Evolutionary conservation across 2,329 filamentous ascomycete genomes (phyloP), one percentile per base, ranked within the genome.

Genomic region (Westerdykella ornata): DNA sequence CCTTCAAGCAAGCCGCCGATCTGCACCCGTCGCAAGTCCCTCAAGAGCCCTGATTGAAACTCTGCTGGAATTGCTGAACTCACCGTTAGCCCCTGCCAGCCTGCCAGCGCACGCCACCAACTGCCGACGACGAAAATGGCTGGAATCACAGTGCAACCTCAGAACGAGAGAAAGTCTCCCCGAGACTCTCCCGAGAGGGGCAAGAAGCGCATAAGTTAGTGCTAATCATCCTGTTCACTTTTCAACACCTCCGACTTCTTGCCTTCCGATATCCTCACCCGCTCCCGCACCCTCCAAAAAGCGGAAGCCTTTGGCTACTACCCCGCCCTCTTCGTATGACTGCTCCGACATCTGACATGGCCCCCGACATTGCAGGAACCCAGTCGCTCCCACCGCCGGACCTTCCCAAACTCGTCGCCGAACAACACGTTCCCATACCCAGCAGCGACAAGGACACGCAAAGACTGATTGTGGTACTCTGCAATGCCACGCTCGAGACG

Each of bases 401-500:
- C 49, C 80, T 98, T 15, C 92, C 92, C 6, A 85, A 90, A 63
- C 80, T 98, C 38, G 88, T 95, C 35, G 90, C 92, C 32, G 90
- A 97, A 68, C 90, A 97, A 66, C 84, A 92, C 62, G 76, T 81
- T 11, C 83, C 90, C 18, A 95, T 98, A 51, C 72, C 88, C 9
- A 73, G 82, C 13, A 84, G 78, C 56, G 92, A 98, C 70, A 96
- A 95, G 70, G 85, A 94, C 68, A 85, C 86, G 12, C 83, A 90
- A 68, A 79, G 92, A 43, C 74, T 98, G 53, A 95, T 98, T 52
- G 92, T 98, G 41, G 89, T 98, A 31, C 78, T 98, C 37, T 95
- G 89, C 52, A 94, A 97, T 75, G 92, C 92, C 49, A 96, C 89
- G 59, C 80, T 98, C 53, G 92, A 98, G 70, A 98, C 92, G 1